Evolutionary conservation across 2,329 filamentous ascomycete species (phyloP), one percentile per base, ranked within the genome.

Genomic region (Nothopassalora personata): DNA sequence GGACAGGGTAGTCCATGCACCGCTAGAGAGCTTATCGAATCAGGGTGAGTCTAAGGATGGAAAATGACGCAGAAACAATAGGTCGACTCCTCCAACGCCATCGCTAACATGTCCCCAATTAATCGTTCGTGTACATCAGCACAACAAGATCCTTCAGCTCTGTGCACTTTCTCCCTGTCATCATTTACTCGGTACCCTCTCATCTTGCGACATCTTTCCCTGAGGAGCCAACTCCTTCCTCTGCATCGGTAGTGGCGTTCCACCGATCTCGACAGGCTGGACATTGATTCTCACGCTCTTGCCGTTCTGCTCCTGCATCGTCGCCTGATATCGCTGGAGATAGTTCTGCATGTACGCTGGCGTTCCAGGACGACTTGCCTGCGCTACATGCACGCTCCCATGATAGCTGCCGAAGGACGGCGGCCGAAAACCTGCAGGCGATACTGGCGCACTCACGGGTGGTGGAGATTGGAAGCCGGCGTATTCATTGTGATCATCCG

Each of bases 401-500:
- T 49, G 19, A n/a, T 49, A 49, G 30, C 49, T 51, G 1, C 8
- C 30, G 49, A 34, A n/a, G 5, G 27, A 31, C 2, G 27, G 49
- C 15, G 27, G 30, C 15, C 49, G 27, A 4, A 19, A n/a, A 15
- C 27, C n/a, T 6, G 50, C 9, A 15, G 43, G 27, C n/a, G 30
- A 31, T n/a, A 7, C n/a, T 11, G 10, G 53, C 23, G 56, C 53
- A 39, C 50, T 53, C 27, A 51, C 53, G 30, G 47, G 45, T 13
- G 59, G 58, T n/a, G 60, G 62, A n/a, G 58, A 62, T 45, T 47
- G 62, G 58, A 64, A 67, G 57, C 51, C 59, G n/a, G 28, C 30
- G 53, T 62, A 65, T 28, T 65, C 60, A 39, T 66, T 55, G 46
- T 68, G 50, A 23, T 69, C 61, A 59, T 71, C 70, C 11, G 71